Evolutionary conservation across 768 basidiomycete genomes (phyloP), one percentile per base, ranked within the genome.

Genomic region (Leccinum pellstonianum): DNA sequence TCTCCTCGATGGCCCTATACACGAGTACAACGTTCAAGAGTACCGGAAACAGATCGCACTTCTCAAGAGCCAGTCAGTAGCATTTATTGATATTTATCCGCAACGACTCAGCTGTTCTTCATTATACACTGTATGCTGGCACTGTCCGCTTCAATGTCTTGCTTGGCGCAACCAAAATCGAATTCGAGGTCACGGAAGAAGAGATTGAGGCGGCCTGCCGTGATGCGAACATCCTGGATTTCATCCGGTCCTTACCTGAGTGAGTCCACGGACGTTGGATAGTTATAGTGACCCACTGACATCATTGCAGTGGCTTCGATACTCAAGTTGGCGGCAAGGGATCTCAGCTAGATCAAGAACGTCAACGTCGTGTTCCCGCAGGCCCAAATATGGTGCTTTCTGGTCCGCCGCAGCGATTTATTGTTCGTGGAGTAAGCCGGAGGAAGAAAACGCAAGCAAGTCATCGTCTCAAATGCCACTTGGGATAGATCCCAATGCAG

Each of bases 261-360:
- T 90, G 76, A 49, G 86, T 80, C 6, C 4, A 17, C 27, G 3
- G 37, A 4, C 5, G 8, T 38, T 48, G 2, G n/a, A 38, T 31
- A 15, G 14, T 21, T 62, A 5, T 52, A 41, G 23, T 25, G 23
- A 25, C 6, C 37, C 56, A 47, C 50, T 73, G 33, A 65, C 43
- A 35, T 56, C 11, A 14, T 62, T 54, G 10, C 64, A 89, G 89
- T 56, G 93, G 93, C 29, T 95, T 95, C 66, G 93, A 96, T 48
- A 96, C 95, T 5, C 83, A 92, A 68, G 93, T 94, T 51, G 93
- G 93, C 61, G 91, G 91, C 54, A 95, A 95, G 74, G 93, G 93
- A 7, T 89, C 90, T 2, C 91, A 93, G 67, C 80, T 95, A 6
- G 23, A 25, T 25, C 23, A 25, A 25, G 23, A 25, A 25, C 3